Conservation (phyloP, 495 filamentous ascomycete species). For the Halenospora varia region DNA sequence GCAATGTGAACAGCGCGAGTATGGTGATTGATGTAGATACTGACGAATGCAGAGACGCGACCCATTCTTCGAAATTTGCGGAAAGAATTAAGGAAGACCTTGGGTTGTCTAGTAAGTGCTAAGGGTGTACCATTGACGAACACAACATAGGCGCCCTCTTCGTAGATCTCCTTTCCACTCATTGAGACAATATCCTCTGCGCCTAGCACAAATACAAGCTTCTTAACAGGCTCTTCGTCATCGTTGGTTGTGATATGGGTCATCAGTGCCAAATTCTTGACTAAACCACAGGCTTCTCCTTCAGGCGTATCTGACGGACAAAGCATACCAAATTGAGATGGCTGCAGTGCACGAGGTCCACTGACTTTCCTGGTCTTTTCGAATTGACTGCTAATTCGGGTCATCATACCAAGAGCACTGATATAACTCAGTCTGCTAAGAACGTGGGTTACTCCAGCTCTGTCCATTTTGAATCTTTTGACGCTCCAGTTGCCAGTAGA, state of each 20-base stretch:
- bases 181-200: slow-evolving; percentile 70
- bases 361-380: slow-evolving; percentile 96
- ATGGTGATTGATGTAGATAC: slow-evolving; percentile 91
- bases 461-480: slow-evolving; percentile 97
- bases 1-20: slow-evolving; percentile 90
- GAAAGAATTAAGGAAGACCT: slow-evolving; percentile 78
- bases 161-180: slow-evolving; percentile 80
- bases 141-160: slow-evolving; percentile 77
- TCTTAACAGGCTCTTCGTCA: slow-evolving; percentile 81
- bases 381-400: slow-evolving; percentile 95
- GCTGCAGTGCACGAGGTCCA: slow-evolving; percentile 91
- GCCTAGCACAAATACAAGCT: slow-evolving; percentile 72
- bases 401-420: slow-evolving; percentile 99
- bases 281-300: slow-evolving; percentile 95
- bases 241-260: slow-evolving; percentile 97
- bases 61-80: slow-evolving; percentile 80
- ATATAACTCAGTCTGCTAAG: slow-evolving; percentile 95
- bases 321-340: slow-evolving; percentile 96
- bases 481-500: slow-evolving; percentile 97
- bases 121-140: slow-evolving; percentile 93
- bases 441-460: slow-evolving; percentile 95
- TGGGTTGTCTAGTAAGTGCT: slow-evolving; percentile 76
- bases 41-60: slow-evolving; percentile 88
- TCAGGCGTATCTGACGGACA: slow-evolving; percentile 96
- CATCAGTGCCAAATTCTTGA: slow-evolving; percentile 98